phyloP scores from a whole-genome alignment of 495 filamentous ascomycete genomes.

The Barbatosphaeria neglecta region DNA sequence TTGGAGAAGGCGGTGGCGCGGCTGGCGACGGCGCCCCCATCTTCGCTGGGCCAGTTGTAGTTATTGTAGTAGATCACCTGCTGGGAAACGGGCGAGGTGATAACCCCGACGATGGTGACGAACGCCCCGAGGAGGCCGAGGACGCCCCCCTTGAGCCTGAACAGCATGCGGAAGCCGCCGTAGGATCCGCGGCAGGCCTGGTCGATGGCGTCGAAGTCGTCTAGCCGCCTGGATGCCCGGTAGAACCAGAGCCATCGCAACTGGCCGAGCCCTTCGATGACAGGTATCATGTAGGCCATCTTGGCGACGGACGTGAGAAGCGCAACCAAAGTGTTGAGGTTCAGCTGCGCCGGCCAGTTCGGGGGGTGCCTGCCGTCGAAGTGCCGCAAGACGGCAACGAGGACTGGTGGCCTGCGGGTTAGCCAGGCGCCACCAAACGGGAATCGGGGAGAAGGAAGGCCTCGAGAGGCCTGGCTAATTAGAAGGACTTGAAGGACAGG shows the following conservation, averaged over 20 bases:
- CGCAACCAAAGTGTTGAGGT: constrained; percentile 30
- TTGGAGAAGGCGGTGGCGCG: not conserved
- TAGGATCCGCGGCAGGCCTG: constrained; percentile 22
- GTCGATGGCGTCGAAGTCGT: constrained; percentile 27
- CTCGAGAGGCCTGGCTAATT: not conserved
- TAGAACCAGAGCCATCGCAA: constrained; percentile 32
- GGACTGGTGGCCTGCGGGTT: constrained; percentile 6
- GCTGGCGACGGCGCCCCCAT: not conserved
- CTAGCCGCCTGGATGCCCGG: constrained; percentile 15
- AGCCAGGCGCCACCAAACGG: not conserved
- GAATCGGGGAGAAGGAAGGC: too few relatives aligned
- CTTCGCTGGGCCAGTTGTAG: not conserved
- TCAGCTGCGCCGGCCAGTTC: constrained; percentile 28
- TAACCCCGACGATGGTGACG: not conserved
- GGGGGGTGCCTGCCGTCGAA: constrained; percentile 26
- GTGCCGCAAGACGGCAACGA: constrained; percentile 17
- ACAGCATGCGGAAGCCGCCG: constrained; percentile 1
- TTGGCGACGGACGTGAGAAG: constrained; percentile 27
- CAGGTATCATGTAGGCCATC: constrained; percentile 19
- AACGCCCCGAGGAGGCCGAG: not conserved
- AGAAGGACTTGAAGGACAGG: not conserved
- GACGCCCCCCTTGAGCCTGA: constrained; percentile 1
- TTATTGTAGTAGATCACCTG: not conserved
- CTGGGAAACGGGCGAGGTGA: not conserved
- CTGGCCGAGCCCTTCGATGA: constrained; percentile 24